phyloP scores from a whole-genome alignment of 2,329 filamentous ascomycete species.

The Talaromyces rugulosus region DNA sequence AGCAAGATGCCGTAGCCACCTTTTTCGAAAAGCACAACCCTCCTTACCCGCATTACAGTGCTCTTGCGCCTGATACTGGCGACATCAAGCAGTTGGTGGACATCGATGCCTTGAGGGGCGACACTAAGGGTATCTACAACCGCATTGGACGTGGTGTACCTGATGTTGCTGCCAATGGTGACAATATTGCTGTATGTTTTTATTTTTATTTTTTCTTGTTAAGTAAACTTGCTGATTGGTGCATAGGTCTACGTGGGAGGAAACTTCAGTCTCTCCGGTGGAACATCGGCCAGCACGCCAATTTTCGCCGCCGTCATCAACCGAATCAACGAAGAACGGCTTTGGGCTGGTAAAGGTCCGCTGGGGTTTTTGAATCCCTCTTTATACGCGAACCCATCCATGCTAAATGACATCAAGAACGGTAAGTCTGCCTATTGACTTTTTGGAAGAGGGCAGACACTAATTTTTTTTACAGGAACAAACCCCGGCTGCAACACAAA shows the following conservation, averaged over 20 bases:
- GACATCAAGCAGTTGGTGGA: constrained; percentile 12
- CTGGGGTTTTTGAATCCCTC: constrained; percentile 10
- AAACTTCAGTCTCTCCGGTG: constrained; percentile 8
- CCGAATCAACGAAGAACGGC: constrained; percentile 12
- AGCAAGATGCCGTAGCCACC: constrained; percentile 4
- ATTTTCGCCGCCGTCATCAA: constrained; percentile 12
- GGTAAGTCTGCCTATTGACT: neutral
- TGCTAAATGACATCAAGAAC: constrained; percentile 12
- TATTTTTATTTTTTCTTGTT: neutral
- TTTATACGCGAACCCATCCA: constrained; percentile 9
- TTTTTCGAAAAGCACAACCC: constrained; percentile 12
- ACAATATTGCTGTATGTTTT: constrained; percentile 9
- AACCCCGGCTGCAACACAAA: constrained; percentile 7
- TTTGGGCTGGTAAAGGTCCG: constrained; percentile 10
- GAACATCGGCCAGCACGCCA: constrained; percentile 11
- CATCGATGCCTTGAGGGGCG: constrained; percentile 6
- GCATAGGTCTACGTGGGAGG: neutral
- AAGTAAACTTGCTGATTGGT: neutral
- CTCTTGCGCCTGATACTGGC: constrained; percentile 5
- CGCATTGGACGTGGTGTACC: constrained; percentile 8
- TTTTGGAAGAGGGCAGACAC: neutral
- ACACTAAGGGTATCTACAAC: constrained; percentile 9
- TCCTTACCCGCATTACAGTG: constrained; percentile 11
- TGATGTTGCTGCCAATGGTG: constrained; percentile 11
- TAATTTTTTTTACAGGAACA: constrained; percentile 6